phyloP scores from a whole-genome alignment of 2,329 filamentous ascomycete genomes.

The Zymoseptoria pseudotritici region DNA sequence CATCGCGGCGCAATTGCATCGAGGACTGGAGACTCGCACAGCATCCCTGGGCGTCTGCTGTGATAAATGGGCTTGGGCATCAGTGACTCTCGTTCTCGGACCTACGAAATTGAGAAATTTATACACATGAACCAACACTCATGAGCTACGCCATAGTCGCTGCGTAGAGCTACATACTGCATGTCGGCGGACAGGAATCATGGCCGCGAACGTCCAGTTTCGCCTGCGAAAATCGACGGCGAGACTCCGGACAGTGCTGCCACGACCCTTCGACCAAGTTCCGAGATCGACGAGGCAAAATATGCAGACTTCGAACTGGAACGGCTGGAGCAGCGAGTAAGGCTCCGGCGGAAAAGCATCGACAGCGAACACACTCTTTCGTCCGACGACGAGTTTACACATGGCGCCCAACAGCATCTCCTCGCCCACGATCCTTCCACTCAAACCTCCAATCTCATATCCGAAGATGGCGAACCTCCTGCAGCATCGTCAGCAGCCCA shows the following conservation, averaged over 20 bases:
- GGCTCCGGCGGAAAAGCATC: slow-evolving; percentile 6
- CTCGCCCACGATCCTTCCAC: slow-evolving; percentile 11
- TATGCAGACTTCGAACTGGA: slow-evolving; percentile 19
- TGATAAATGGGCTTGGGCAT: background rate
- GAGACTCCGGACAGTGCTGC: slow-evolving; percentile 17
- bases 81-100: background rate
- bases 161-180: background rate
- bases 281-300: slow-evolving; percentile 9
- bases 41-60: background rate
- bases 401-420: slow-evolving; percentile 10
- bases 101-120: background rate
- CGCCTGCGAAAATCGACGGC: background rate
- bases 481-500: slow-evolving; percentile 12
- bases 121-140: background rate
- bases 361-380: slow-evolving; percentile 1
- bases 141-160: background rate
- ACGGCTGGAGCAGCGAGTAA: slow-evolving; percentile 5
- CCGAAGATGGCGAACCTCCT: slow-evolving; percentile 13
- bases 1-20: background rate
- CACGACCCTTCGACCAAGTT: slow-evolving; percentile 19
- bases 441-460: background rate
- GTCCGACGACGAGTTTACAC: slow-evolving; percentile 1
- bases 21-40: too few relatives aligned
- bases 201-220: background rate
- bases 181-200: background rate